phyloP scores from a whole-genome alignment of 352 stramenopile genomes.

The Phytophthora colocasiae region DNA sequence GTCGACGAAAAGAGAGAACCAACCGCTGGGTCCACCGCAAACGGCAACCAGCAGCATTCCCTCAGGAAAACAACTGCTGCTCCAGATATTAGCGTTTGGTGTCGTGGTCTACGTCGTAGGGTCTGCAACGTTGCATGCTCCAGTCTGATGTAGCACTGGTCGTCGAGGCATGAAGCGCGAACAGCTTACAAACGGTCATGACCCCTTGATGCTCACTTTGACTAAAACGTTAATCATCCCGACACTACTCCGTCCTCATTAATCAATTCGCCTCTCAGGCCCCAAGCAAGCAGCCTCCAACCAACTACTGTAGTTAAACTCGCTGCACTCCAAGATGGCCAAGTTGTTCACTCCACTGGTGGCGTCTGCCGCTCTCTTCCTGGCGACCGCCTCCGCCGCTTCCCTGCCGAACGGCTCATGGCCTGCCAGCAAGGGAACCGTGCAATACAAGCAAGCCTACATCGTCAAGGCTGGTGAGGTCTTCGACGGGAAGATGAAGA shows the following conservation, averaged over 20 bases:
- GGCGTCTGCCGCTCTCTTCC: constrained; percentile 7
- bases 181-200: constrained; percentile 8
- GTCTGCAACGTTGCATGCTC: neutral
- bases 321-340: constrained; percentile 5
- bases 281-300: neutral
- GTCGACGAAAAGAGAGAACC: no score
- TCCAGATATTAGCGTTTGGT: neutral
- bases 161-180: neutral
- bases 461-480: constrained; percentile 18
- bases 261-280: constrained; percentile 1
- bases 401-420: constrained; percentile 33
- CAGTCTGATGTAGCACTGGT: neutral
- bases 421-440: constrained; percentile 24
- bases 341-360: constrained; percentile 9
- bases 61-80: neutral
- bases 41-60: neutral
- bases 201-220: constrained; percentile 9
- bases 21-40: neutral
- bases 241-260: neutral
- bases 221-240: neutral
- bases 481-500: constrained; percentile 2
- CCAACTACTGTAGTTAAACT: no score
- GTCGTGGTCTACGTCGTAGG: neutral
- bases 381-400: constrained; percentile 4
- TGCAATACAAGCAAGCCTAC: constrained; percentile 18